Evolutionary conservation across 2,329 filamentous ascomycete genomes (phyloP).

Genomic region (Apiospora saccharicola): DNA sequence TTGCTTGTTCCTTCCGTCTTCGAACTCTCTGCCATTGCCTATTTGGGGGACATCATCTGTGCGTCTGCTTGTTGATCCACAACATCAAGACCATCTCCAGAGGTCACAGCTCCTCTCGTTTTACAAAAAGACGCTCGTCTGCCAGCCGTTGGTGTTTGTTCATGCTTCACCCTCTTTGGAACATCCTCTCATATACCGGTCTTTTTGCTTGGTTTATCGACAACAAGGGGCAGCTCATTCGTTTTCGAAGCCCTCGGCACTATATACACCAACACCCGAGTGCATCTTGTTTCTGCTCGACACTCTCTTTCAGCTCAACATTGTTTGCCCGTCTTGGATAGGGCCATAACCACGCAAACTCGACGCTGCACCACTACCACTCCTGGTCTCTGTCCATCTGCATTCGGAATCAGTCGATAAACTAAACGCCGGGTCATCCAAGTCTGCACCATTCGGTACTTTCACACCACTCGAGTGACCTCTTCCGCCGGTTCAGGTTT

Average conservation of each 20-base stretch:
- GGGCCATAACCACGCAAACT: background rate
- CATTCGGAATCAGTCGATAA: constrained; percentile 18
- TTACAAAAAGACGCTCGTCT: constrained; percentile 29
- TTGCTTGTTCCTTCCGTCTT: constrained; percentile 32
- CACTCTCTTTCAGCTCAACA: constrained; percentile 18
- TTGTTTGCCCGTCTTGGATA: constrained; percentile 3
- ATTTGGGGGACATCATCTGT: constrained; percentile 48
- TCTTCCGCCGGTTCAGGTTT: constrained; percentile 22
- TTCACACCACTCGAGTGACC: background rate
- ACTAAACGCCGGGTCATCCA: background rate
- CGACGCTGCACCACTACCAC: background rate
- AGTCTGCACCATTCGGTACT: constrained; percentile 1
- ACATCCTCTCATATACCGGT: background rate
- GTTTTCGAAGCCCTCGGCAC: constrained; percentile 19
- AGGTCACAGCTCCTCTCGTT: constrained; percentile 29
- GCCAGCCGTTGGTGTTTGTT: constrained; percentile 12
- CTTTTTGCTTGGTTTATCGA: constrained; percentile 14
- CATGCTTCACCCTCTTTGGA: constrained; percentile 10
- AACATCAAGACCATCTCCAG: constrained; percentile 27
- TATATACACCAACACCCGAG: constrained; percentile 15
- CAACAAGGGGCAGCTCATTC: constrained; percentile 14
- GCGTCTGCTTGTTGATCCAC: constrained; percentile 38
- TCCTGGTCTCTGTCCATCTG: background rate
- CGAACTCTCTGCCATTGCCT: constrained; percentile 48
- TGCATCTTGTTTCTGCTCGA: constrained; percentile 3